phyloP scores from a whole-genome alignment of 1,284 basidiomycete species.

The Testicularia cyperi region DNA sequence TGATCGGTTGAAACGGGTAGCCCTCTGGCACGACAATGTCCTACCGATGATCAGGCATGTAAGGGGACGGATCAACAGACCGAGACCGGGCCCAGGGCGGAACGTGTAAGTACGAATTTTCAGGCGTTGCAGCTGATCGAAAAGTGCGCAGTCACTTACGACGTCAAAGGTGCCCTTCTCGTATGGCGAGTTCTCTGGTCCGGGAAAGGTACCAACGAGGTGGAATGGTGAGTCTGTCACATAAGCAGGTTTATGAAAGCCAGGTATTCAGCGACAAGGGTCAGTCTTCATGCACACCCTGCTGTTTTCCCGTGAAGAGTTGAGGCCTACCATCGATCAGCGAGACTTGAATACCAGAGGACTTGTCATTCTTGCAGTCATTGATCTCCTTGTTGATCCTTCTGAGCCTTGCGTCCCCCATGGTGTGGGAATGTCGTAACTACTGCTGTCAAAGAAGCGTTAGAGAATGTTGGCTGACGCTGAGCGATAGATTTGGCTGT shows the following conservation, averaged over 20 bases:
- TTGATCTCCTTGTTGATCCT: slow-evolving; percentile 77
- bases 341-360: slow-evolving; percentile 78
- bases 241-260: too few relatives aligned
- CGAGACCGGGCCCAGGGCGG: too few relatives aligned
- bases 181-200: slow-evolving; percentile 76
- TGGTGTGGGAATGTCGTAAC: too few relatives aligned
- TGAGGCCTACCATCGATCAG: slow-evolving; percentile 69
- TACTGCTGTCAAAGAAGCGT: too few relatives aligned
- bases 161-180: slow-evolving; percentile 91
- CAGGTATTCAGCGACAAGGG: too few relatives aligned
- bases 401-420: slow-evolving; percentile 77
- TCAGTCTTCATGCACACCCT: too few relatives aligned
- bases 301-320: too few relatives aligned
- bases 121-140: background rate
- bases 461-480: background rate
- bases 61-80: background rate
- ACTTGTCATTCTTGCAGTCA: slow-evolving; percentile 93
- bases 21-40: slow-evolving; percentile 88
- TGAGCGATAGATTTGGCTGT: background rate
- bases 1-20: slow-evolving; percentile 95
- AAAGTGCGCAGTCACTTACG: slow-evolving; percentile 66
- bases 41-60: slow-evolving; percentile 61
- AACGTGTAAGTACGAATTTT: too few relatives aligned
- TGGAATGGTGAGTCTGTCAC: slow-evolving; percentile 33
- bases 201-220: slow-evolving; percentile 41